Base-by-base conservation (phyloP, 345 rosid genomes). In the Salix brachista region DNA sequence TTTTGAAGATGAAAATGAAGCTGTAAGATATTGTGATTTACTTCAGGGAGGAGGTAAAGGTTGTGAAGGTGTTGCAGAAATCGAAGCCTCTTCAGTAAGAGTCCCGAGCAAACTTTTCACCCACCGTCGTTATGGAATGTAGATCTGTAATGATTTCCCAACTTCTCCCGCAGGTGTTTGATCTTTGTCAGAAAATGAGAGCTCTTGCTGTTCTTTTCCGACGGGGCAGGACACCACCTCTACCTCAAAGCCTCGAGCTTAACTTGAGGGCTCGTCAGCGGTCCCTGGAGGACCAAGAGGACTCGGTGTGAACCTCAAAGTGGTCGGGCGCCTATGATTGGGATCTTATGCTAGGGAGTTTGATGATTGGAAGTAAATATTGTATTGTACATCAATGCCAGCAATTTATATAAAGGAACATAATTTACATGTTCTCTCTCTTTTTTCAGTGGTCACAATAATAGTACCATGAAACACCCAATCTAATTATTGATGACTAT, bases 21-120 rank as follows among this genome's bases (percentile, higher is more conserved):
- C 99, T 76, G 89, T 86, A 69, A 87, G 80, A 77, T 95, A 95
- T 76, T 93, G 97, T 65, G 94, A 93, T 84, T 86, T 95, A 42
- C 86, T 95, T 79, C 91, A 95, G 81, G 99, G 99, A 77, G 93
- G 97, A 76, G 99, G 99, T 68, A 82, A 84, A 90, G 97, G 93
- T 19, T 95, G 99, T 77, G 99, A 95, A 86, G 98, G 98, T 46
- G 88, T 95, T 9, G 98, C 99, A 42, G 98, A 91, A 89, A 91
- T 91, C 26, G 98, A 95, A 65, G 99, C 98, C 73, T 93, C 97
- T 36, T 95, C 93, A 11, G 99, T 93, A 85, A 90, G 94, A 69
- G 60, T 58, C 74, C n/a, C 2, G 32, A 73, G 44, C 72, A n/a
- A 60, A 58, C 5, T 11, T 9, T 64, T 8, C 2, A 37, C 68